Conservation (phyloP, 805 yeast genomes). For the Saccharomycopsis selenospora region DNA sequence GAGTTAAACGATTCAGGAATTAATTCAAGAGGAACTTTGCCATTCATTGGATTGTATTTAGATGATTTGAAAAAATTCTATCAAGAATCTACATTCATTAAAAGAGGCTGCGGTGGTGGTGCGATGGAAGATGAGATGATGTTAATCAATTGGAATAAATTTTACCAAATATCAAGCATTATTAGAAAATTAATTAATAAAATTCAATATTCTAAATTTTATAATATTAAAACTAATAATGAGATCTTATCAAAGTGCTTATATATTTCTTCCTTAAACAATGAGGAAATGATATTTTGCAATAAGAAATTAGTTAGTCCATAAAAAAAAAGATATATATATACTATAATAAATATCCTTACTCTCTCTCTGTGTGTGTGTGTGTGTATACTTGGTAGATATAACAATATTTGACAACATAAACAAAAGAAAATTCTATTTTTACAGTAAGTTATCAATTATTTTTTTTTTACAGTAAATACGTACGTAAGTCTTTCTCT, state of each 20-base stretch:
- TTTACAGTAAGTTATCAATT: too few species aligned
- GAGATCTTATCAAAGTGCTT: constrained; percentile 78
- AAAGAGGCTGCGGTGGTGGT: not conserved
- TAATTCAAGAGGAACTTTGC: constrained; percentile 72
- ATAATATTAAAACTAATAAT: constrained; percentile 45
- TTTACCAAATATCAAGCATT: constrained; percentile 65
- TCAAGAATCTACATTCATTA: constrained; percentile 46
- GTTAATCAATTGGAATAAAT: constrained; percentile 70
- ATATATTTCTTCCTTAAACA: constrained; percentile 66
- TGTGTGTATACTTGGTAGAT: too few species aligned
- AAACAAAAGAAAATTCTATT: too few species aligned
- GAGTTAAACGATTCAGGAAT: constrained; percentile 51
- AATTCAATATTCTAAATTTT: constrained; percentile 78
- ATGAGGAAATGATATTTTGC: constrained; percentile 57
- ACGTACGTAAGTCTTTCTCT: too few species aligned
- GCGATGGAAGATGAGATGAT: not conserved
- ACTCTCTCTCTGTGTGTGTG: too few species aligned
- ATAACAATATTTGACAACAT: too few species aligned
- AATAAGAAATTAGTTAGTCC: constrained; percentile 17
- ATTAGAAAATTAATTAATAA: constrained; percentile 71
- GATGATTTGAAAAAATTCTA: constrained; percentile 76
- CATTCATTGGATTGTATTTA: constrained; percentile 80
- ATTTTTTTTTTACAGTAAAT: too few species aligned
- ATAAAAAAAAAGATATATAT: too few species aligned
- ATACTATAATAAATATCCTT: too few species aligned